Evolutionary conservation across 2,329 filamentous ascomycete genomes (phyloP).

Genomic region (Neurospora crassa): DNA sequence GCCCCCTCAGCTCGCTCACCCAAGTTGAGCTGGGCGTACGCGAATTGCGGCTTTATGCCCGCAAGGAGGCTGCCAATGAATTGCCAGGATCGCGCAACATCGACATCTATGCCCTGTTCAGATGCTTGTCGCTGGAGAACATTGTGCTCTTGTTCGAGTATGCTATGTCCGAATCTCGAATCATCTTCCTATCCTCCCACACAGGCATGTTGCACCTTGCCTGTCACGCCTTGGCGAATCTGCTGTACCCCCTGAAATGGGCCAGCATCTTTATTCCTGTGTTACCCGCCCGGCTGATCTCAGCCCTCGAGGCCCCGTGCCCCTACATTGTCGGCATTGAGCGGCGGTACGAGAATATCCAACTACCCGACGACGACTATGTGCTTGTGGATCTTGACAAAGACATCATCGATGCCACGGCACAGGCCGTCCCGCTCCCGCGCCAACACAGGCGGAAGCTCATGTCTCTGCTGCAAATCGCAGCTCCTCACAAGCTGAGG

Average conservation of each 20-base stretch:
- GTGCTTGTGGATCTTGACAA: conserved; percentile 90
- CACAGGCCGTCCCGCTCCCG: conserved; percentile 67
- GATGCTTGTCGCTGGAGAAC: conserved; percentile 82
- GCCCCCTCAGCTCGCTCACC: conserved; percentile 84
- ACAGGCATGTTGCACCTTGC: conserved; percentile 93
- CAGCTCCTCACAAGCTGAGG: conserved; percentile 79
- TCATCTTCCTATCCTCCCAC: conserved; percentile 92
- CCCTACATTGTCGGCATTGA: conserved; percentile 97
- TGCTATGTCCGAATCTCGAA: conserved; percentile 82
- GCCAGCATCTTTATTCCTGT: conserved; percentile 90
- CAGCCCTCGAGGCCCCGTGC: conserved; percentile 87
- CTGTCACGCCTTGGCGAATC: conserved; percentile 72
- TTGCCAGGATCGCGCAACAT: conserved; percentile 83
- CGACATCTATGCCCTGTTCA: conserved; percentile 88
- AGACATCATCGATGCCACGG: conserved; percentile 79
- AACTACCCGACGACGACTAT: conserved; percentile 89
- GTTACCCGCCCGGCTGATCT: conserved; percentile 76
- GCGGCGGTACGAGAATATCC: conserved; percentile 74
- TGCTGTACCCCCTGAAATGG: conserved; percentile 89
- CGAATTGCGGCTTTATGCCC: conserved; percentile 82
- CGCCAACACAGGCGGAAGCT: conserved; percentile 87
- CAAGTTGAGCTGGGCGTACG: conserved; percentile 88
- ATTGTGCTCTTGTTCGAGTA: conserved; percentile 91
- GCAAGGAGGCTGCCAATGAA: conserved; percentile 89
- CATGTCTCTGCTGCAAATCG: conserved; percentile 75